Percentiles rank a stretch among this genome's conserved stretches.
These are phyloP conservation scores for Penicillium brasilianum DNA, from an alignment of 2,329 filamentous ascomycete genomes.

Conservation along the genomic window DNA sequence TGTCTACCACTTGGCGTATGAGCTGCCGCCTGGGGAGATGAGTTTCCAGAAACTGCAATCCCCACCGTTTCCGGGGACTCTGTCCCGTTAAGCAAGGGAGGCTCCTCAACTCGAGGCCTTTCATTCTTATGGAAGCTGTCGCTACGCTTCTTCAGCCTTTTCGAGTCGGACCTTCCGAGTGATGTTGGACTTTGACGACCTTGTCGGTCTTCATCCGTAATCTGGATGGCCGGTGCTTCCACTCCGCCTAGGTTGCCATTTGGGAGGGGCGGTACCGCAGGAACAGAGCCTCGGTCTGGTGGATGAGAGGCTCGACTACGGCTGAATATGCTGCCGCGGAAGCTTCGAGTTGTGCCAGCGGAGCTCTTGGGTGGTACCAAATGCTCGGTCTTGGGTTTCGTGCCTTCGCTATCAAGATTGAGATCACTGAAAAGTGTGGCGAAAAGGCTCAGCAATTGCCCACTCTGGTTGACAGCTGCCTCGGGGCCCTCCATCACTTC, in stretches of 20 bases:
- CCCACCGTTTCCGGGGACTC: constrained; percentile 35
- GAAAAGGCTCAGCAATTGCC: constrained; percentile 83
- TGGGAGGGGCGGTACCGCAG: constrained; percentile 31
- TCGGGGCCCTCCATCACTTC: constrained; percentile 84
- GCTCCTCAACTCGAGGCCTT: constrained; percentile 28
- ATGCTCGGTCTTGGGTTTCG: constrained; percentile 43
- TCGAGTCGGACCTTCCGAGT: constrained; percentile 39
- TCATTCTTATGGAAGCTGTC: constrained; percentile 38
- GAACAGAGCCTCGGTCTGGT: constrained; percentile 45
- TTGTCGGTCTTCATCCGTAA: constrained; percentile 66
- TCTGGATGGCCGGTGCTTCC: constrained; percentile 72
- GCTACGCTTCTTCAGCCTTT: constrained; percentile 42
- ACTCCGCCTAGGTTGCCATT: constrained; percentile 29
- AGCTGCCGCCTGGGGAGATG: constrained; percentile 23
- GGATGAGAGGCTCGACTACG: constrained; percentile 56
- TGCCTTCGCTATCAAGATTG: constrained; percentile 43
- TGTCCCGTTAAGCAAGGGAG: constrained; percentile 32
- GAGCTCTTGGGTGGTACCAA: constrained; percentile 69
- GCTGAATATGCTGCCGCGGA: constrained; percentile 80
- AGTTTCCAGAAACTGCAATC: constrained; percentile 36
- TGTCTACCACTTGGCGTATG: constrained; percentile 39
- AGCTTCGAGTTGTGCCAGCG: constrained; percentile 70
- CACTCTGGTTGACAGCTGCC: constrained; percentile 83
- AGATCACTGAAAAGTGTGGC: constrained; percentile 76
- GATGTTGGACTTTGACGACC: constrained; percentile 35